Conservation (phyloP, 2,329 filamentous ascomycete genomes). For the Fonsecaea pedrosoi region DNA sequence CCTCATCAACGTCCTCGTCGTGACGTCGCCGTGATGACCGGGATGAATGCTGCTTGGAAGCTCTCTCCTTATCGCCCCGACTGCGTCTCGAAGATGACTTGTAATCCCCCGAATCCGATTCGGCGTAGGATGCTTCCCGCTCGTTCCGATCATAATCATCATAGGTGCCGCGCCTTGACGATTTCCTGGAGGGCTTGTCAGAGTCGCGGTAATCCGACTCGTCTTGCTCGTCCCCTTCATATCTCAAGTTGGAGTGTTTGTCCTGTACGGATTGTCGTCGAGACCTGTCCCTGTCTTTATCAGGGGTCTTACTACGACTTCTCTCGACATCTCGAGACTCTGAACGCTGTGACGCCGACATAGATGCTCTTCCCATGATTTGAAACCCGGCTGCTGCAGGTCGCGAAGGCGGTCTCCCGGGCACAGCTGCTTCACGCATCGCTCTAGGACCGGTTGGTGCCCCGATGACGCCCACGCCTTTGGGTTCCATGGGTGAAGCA, state of each 20-base stretch:
- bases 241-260: conserved; percentile 19
- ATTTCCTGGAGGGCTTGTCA: conserved; percentile 41
- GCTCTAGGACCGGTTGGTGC: conserved; percentile 94
- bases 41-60: conserved; percentile 50
- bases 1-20: conserved; percentile 42
- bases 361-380: conserved; percentile 40
- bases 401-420: conserved; percentile 32
- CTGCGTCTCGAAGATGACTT: conserved; percentile 65
- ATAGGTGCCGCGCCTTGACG: conserved; percentile 50
- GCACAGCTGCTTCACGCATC: conserved; percentile 65
- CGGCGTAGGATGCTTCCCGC: conserved; percentile 61
- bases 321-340: conserved; percentile 34
- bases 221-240: conserved; percentile 29
- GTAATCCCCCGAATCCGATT: conserved; percentile 64
- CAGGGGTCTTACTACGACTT: conserved; percentile 33
- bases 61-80: conserved; percentile 64
- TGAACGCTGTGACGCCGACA: conserved; percentile 25
- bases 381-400: conserved; percentile 37
- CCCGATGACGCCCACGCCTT: conserved; percentile 66
- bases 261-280: conserved; percentile 30
- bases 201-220: conserved; percentile 36
- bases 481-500: conserved; percentile 48
- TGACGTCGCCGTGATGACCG: conserved; percentile 59
- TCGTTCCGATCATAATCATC: conserved; percentile 55
- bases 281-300: conserved; percentile 45